These are phyloP conservation scores for Venturiaceae sp. DNA, from an alignment of 2,329 filamentous ascomycete species.

Conservation along the genomic window DNA sequence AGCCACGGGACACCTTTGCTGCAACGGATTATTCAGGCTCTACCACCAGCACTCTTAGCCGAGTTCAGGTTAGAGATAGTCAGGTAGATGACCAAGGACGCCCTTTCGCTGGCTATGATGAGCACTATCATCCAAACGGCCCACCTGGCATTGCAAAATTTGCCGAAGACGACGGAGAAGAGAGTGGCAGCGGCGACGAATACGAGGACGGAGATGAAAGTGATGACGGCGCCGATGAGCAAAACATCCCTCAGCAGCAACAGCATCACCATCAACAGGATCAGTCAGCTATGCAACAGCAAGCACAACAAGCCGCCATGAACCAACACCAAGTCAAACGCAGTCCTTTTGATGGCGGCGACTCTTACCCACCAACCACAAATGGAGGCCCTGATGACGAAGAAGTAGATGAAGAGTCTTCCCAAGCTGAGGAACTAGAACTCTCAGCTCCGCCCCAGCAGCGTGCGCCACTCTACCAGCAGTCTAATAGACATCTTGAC, in stretches of 20 bases:
- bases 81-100: conserved; percentile 6
- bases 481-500: neutral
- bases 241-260: neutral
- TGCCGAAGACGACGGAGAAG: conserved; percentile 9
- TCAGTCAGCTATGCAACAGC: conserved; percentile 6
- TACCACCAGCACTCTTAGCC: neutral
- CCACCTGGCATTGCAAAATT: neutral
- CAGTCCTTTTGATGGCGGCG: neutral
- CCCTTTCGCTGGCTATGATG: neutral
- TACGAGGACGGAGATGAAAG: conserved; percentile 10
- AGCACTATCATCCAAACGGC: conserved; percentile 6
- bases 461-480: neutral
- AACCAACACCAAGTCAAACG: conserved; percentile 7
- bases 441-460: neutral
- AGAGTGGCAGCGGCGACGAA: conserved; percentile 2
- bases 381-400: neutral
- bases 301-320: conserved; percentile 8
- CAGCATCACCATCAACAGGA: conserved; percentile 1
- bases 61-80: conserved; percentile 12
- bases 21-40: neutral
- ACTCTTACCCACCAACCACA: conserved; percentile 1
- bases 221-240: neutral
- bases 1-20: neutral
- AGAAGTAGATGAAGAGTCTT: neutral
- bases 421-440: neutral